A percentile compares a stretch with the other conserved stretches of the same genome.
These are phyloP conservation scores for Kernera saxatilis DNA, from an alignment of 345 rosid genomes.

Conservation along the genomic window DNA sequence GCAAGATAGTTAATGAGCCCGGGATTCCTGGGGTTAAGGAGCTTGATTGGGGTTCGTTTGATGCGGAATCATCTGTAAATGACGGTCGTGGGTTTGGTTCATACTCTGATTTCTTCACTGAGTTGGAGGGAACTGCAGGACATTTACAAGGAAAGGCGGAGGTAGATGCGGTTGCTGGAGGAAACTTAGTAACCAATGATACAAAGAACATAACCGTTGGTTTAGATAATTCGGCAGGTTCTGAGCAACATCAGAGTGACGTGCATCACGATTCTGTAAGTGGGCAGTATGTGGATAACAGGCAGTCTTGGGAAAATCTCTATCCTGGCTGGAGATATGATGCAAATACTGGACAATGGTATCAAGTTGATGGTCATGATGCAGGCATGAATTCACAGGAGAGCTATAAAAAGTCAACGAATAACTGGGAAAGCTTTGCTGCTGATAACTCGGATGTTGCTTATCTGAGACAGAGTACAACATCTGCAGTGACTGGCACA, in stretches of 20 bases:
- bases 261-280: constrained; percentile 27
- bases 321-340: constrained; percentile 96
- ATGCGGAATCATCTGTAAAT: constrained; percentile 49
- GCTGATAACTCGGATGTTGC: constrained; percentile 47
- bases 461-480: constrained; percentile 58
- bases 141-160: constrained; percentile 36
- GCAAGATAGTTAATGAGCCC: constrained; percentile 34
- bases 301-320: constrained; percentile 64
- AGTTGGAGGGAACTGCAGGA: constrained; percentile 39
- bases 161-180: constrained; percentile 26
- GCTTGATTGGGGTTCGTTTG: constrained; percentile 86
- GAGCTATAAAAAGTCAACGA: constrained; percentile 25
- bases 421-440: constrained; percentile 40
- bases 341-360: constrained; percentile 73
- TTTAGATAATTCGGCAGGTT: constrained; percentile 33
- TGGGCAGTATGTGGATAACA: constrained; percentile 47
- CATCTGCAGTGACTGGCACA: constrained; percentile 48
- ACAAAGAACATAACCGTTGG: constrained; percentile 17
- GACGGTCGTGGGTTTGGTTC: constrained; percentile 60
- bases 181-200: constrained; percentile 19
- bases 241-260: constrained; percentile 24
- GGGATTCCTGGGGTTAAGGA: constrained; percentile 57
- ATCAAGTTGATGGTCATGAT: constrained; percentile 51
- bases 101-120: constrained; percentile 70
- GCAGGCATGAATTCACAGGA: constrained; percentile 31